Base-by-base conservation (phyloP, 768 basidiomycete species). In the Lactarius sanguifluus region DNA sequence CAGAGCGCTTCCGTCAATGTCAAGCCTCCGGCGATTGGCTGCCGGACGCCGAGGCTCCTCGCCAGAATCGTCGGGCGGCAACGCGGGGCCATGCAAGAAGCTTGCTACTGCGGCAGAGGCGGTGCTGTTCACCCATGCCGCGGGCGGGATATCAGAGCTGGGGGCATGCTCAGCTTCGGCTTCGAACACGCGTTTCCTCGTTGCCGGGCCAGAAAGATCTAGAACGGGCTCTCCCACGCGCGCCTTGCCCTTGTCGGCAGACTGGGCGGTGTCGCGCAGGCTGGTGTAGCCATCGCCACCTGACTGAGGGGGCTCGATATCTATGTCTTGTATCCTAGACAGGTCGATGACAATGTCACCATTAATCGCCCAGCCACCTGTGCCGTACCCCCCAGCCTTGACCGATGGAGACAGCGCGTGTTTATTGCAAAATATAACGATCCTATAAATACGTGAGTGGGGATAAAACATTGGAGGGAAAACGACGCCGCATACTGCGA, bases 341-440 rank as follows among this genome's bases (percentile, higher is more conserved):
- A 96, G 77, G 77, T 96, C 95, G 70, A 96, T 76, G 72, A 96
- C 87, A 64, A 96, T 80, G 72, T 96, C 89, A 43, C 95, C 95
- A 18, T 86, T 87, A 62, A 96, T 85, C 57, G 92, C 86, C 90
- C 93, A 94, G 1, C 93, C 94, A 12, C 89, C 92, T 1, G 91
- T 95, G 7, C 94, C 95, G 73, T 91, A 95, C 0, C 95, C 95
- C 30, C 95, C 95, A 1, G 92, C 90, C 74, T 93, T 94, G 71
- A 94, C 83, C 10, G 92, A 94, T 6, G 90, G 84, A 12, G 89
- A 86, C 3, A 96, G 78, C 0, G 77, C 77, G 72, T 94, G 81
- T 62, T 85, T 84, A n/a, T 74, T 77, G 73, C 93, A 95, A 76
- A 96, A 94, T 15, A 82, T 70, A 64, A 96, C 76, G 64, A 86